Base-by-base conservation (phyloP, 2,329 filamentous ascomycete species). In the Calonectria honghensis region DNA sequence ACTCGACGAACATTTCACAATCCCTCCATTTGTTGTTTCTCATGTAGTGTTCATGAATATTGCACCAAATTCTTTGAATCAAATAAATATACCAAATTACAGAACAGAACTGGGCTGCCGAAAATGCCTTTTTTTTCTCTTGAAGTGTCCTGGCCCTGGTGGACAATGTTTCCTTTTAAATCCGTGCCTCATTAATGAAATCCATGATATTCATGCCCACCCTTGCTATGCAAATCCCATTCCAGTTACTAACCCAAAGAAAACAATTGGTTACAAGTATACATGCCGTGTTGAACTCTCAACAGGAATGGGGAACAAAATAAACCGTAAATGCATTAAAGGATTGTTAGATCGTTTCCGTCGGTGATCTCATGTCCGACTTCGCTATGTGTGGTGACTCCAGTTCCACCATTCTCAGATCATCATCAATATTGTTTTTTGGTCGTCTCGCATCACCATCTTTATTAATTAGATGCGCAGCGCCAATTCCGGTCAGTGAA, bases 391-490 rank as follows among this genome's bases (percentile, higher is more conserved):
- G 14, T 70, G 57, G 72, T 61, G 59, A 67, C 41, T 41, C 59
- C 70, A 54, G n/a, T 41, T 75, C 68, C 57, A 66, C 45, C 64
- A 50, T 69, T 24, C 68, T 74, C 66, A 75, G 71, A 66, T 75
- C 69, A 31, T 81, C 75, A 65, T 81, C 75, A 74, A 76, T 79
- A 74, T 61, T 75, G 39, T 72, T 61, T 57, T 73, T 78, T 52
- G 71, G 61, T 74, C 77, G 72, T 73, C 41, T 76, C 64, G 50
- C 61, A 68, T 80, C 70, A 39, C 71, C 69, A 52, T 79, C 76
- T 65, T 75, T 54, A 77, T 74, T 77, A 52, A 59, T 77, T 59
- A 76, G 32, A 61, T 76, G 61, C 54, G 57, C 65, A 37, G 68
- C 73, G 24, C 77, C 76, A 31, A 71, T 73, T 13, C 70, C 64